These are phyloP conservation scores for Aspergillus neotritici DNA, from an alignment of 2,329 filamentous ascomycete species.

Conservation along the genomic window DNA sequence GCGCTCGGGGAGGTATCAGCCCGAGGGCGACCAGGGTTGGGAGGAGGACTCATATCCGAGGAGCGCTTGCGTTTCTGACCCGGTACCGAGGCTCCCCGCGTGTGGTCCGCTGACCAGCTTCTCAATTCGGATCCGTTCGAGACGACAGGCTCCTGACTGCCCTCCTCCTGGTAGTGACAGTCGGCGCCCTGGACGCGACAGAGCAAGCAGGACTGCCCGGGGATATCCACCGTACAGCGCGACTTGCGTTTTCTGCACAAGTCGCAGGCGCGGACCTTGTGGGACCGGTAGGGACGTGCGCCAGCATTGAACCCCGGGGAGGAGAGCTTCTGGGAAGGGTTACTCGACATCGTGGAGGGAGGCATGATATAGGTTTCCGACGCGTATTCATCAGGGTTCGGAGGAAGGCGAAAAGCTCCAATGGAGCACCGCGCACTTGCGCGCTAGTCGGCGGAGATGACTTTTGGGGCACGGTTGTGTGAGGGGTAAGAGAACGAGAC, in stretches of 20 bases:
- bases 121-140: constrained; percentile 23
- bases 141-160: constrained; percentile 20
- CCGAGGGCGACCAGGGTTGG: constrained; percentile 14
- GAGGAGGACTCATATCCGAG: constrained; percentile 23
- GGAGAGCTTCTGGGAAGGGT: constrained; percentile 28
- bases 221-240: constrained; percentile 54
- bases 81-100: constrained; percentile 17
- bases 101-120: constrained; percentile 24
- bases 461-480: too few species aligned
- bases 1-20: constrained; percentile 15
- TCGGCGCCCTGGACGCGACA: constrained; percentile 55
- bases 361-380: constrained; percentile 22
- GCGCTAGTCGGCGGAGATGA: background rate
- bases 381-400: background rate
- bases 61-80: constrained; percentile 36
- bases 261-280: constrained; percentile 56
- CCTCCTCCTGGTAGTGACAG: constrained; percentile 50
- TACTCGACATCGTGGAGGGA: constrained; percentile 25
- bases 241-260: constrained; percentile 58
- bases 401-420: background rate
- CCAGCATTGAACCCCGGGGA: constrained; percentile 37
- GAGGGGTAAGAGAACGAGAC: too few species aligned
- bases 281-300: constrained; percentile 55
- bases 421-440: background rate
- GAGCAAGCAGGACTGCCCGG: constrained; percentile 50